Conservation (phyloP, 139 green algal species). For the Haematococcus lacustris region DNA sequence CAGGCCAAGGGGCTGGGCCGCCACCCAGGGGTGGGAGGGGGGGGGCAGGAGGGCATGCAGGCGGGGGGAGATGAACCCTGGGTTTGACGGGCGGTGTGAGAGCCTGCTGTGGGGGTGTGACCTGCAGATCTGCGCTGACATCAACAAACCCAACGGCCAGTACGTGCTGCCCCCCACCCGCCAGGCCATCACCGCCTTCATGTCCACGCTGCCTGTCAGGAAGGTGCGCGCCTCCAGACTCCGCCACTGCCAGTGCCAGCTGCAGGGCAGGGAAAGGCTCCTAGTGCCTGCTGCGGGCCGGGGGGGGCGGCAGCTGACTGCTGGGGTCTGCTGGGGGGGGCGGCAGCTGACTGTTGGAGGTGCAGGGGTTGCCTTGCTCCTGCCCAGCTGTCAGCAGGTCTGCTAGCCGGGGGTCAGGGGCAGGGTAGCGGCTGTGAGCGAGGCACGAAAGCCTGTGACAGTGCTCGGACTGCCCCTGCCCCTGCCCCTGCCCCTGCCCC, state of each 20-base stretch:
- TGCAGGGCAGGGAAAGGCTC: neutral
- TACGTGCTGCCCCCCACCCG: slow-evolving; percentile 11
- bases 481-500: neutral
- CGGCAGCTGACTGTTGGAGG: too few species aligned
- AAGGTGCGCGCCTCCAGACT: slow-evolving; percentile 36
- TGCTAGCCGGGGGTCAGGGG: neutral
- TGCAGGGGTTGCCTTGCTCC: too few species aligned
- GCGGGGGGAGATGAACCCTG: too few species aligned
- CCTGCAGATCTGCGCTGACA: slow-evolving; percentile 54
- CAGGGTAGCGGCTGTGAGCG: neutral
- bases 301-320: neutral
- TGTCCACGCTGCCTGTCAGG: slow-evolving; percentile 58
- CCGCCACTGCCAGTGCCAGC: neutral
- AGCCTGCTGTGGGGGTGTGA: too few species aligned
- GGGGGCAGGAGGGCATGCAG: too few species aligned
- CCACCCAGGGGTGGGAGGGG: too few species aligned
- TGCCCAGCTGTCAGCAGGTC: neutral
- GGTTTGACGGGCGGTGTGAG: too few species aligned
- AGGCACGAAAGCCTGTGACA: neutral
- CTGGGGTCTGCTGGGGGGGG: too few species aligned
- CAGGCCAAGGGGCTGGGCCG: too few species aligned
- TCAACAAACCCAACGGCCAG: slow-evolving; percentile 84
- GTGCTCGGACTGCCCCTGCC: neutral
- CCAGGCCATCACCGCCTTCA: slow-evolving; percentile 47
- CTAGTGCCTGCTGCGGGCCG: neutral